These are phyloP conservation scores for Epichloe sylvatica DNA, from an alignment of 2,329 filamentous ascomycete genomes.

Conservation along the genomic window DNA sequence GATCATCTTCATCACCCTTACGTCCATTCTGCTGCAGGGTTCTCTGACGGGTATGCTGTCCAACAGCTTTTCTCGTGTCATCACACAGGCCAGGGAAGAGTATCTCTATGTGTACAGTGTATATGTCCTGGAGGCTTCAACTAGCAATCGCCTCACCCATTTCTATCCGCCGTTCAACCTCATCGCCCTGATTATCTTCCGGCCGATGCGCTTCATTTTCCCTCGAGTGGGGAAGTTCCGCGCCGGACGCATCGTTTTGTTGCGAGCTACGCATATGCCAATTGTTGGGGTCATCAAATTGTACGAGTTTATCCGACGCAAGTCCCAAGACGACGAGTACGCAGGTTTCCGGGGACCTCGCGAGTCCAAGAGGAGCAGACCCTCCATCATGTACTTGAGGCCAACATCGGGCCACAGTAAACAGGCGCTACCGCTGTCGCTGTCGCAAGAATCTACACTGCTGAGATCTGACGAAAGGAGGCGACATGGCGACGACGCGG, in stretches of 20 bases:
- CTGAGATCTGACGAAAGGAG: slow-evolving; percentile 7
- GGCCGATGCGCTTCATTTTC: slow-evolving; percentile 57
- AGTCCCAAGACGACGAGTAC: slow-evolving; percentile 27
- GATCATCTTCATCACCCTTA: slow-evolving; percentile 63
- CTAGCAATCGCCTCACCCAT: slow-evolving; percentile 53
- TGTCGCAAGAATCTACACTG: slow-evolving; percentile 9
- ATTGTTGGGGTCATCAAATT: slow-evolving; percentile 54
- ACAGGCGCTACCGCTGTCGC: slow-evolving; percentile 4
- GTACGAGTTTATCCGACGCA: slow-evolving; percentile 44
- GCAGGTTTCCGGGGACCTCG: slow-evolving; percentile 35
- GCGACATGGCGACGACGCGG: slow-evolving; percentile 19
- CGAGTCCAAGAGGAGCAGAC: slow-evolving; percentile 12
- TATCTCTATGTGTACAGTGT: slow-evolving; percentile 64
- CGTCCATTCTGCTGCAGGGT: slow-evolving; percentile 65
- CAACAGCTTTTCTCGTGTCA: slow-evolving; percentile 56
- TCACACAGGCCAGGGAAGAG: slow-evolving; percentile 54
- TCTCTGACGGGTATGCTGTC: slow-evolving; percentile 66
- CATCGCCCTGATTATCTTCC: slow-evolving; percentile 55
- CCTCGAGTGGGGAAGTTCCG: slow-evolving; percentile 50
- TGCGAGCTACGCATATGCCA: slow-evolving; percentile 50
- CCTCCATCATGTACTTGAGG: slow-evolving; percentile 9
- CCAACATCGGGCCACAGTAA: slow-evolving; percentile 7
- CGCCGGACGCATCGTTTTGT: slow-evolving; percentile 43
- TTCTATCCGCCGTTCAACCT: slow-evolving; percentile 64
- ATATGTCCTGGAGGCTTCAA: slow-evolving; percentile 52